Evolutionary conservation across 345 rosid species (phyloP).

Genomic region (Eutrema japonicum): DNA sequence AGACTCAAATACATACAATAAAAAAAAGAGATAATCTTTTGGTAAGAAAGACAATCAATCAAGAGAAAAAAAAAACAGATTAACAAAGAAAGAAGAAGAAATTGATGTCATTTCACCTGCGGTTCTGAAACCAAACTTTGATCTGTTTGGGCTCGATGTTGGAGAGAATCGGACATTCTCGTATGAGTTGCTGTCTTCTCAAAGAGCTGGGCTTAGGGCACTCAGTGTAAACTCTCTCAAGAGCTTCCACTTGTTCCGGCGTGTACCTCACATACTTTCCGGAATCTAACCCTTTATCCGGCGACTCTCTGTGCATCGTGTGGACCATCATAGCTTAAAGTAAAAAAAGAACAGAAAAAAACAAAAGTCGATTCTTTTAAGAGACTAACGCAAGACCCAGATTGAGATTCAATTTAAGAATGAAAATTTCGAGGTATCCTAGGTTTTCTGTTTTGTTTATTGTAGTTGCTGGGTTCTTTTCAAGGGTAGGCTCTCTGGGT

Average conservation of each 20-base stretch:
- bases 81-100: not conserved
- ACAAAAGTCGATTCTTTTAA: not conserved
- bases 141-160: conserved; percentile 47
- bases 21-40: not conserved
- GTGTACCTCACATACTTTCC: conserved; percentile 49
- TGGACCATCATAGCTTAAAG: conserved; percentile 47
- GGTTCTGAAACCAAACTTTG: conserved; percentile 53
- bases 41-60: not conserved
- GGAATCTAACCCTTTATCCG: conserved; percentile 47
- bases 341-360: not conserved
- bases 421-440: conserved; percentile 16
- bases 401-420: conserved; percentile 2
- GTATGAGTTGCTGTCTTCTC: conserved; percentile 45
- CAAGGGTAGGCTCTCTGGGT: conserved; percentile 53
- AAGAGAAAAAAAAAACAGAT: not conserved
- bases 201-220: conserved; percentile 49
- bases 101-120: conserved; percentile 30
- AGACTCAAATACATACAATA: not conserved
- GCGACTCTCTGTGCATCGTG: conserved; percentile 47
- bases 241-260: conserved; percentile 49
- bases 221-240: conserved; percentile 48
- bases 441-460: conserved; percentile 23
- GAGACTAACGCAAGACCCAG: not conserved
- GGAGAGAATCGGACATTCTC: conserved; percentile 49
- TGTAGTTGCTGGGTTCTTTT: conserved; percentile 29